These are phyloP conservation scores for Xylaria longipes DNA, from an alignment of 495 filamentous ascomycete species.

Conservation along the genomic window DNA sequence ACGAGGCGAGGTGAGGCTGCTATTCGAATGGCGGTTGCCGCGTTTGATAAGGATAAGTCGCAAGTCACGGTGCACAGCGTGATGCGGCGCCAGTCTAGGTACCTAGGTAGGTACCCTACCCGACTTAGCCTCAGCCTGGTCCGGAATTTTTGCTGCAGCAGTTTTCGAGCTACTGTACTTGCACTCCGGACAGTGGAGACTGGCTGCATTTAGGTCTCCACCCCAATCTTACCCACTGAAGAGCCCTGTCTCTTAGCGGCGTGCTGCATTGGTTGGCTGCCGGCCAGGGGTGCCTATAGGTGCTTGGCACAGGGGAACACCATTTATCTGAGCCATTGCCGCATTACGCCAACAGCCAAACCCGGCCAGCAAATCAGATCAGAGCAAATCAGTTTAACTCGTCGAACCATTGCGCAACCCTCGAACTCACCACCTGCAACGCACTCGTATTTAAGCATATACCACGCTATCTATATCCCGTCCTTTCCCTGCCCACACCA, in stretches of 20 bases:
- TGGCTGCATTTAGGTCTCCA: background rate
- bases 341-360: slow-evolving; percentile 19
- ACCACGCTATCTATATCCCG: background rate
- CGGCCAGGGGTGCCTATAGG: background rate
- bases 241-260: slow-evolving; percentile 2
- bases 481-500: background rate
- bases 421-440: slow-evolving; percentile 1
- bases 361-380: slow-evolving; percentile 7
- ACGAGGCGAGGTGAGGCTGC: background rate
- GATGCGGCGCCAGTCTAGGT: background rate
- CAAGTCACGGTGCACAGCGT: slow-evolving; percentile 10
- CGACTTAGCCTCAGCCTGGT: background rate
- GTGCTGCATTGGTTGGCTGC: slow-evolving; percentile 11
- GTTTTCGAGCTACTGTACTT: background rate
- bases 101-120: too few relatives aligned
- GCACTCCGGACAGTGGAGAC: background rate
- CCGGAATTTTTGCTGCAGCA: background rate
- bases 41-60: background rate
- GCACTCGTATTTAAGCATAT: slow-evolving; percentile 4
- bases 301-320: slow-evolving; percentile 6
- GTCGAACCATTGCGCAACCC: slow-evolving; percentile 20
- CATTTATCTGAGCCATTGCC: slow-evolving; percentile 2
- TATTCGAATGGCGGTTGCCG: background rate
- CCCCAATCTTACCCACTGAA: slow-evolving; percentile 2
- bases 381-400: background rate